These are phyloP conservation scores for Aspergillus sp. DNA, from an alignment of 2,329 filamentous ascomycete species.

Conservation along the genomic window DNA sequence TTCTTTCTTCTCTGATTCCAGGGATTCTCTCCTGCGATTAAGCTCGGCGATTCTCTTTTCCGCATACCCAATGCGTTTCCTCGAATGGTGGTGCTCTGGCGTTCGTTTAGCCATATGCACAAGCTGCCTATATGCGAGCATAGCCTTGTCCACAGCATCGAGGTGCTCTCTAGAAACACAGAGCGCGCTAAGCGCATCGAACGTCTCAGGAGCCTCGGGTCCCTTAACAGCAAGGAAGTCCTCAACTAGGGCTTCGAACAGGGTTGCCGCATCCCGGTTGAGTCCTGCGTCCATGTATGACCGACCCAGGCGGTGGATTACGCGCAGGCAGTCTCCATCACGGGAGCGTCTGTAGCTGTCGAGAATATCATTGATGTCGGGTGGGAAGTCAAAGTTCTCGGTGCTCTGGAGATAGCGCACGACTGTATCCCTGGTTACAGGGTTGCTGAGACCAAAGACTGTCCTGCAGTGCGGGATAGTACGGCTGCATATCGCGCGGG, in stretches of 20 bases:
- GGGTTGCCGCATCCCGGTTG: slow-evolving; percentile 27
- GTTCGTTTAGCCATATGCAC: slow-evolving; percentile 26
- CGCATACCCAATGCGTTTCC: slow-evolving; percentile 27
- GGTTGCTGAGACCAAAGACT: slow-evolving; percentile 24
- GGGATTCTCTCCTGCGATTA: slow-evolving; percentile 25
- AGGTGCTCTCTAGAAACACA: slow-evolving; percentile 30
- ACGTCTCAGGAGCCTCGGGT: slow-evolving; percentile 27
- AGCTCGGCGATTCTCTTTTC: slow-evolving; percentile 28
- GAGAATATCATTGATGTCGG: slow-evolving; percentile 26
- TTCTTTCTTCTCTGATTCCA: slow-evolving; percentile 25
- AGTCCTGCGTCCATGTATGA: slow-evolving; percentile 31
- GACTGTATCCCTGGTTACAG: slow-evolving; percentile 26
- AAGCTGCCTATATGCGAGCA: slow-evolving; percentile 29
- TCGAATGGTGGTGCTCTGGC: slow-evolving; percentile 25
- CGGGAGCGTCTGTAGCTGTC: slow-evolving; percentile 28
- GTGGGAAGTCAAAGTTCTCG: slow-evolving; percentile 30
- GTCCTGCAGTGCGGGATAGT: slow-evolving; percentile 28
- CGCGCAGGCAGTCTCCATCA: slow-evolving; percentile 24
- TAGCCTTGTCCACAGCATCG: slow-evolving; percentile 29
- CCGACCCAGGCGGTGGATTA: slow-evolving; percentile 27
- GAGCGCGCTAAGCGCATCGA: slow-evolving; percentile 30
- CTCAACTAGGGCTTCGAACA: slow-evolving; percentile 29
- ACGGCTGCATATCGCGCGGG: slow-evolving; percentile 22
- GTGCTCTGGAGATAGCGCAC: slow-evolving; percentile 27
- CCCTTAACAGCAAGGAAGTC: slow-evolving; percentile 27